A percentile compares a stretch with the other conserved stretches of the same genome.
These are phyloP conservation scores for Lignosus rhinocerotis DNA, from an alignment of 1,284 basidiomycete genomes.

Conservation along the genomic window DNA sequence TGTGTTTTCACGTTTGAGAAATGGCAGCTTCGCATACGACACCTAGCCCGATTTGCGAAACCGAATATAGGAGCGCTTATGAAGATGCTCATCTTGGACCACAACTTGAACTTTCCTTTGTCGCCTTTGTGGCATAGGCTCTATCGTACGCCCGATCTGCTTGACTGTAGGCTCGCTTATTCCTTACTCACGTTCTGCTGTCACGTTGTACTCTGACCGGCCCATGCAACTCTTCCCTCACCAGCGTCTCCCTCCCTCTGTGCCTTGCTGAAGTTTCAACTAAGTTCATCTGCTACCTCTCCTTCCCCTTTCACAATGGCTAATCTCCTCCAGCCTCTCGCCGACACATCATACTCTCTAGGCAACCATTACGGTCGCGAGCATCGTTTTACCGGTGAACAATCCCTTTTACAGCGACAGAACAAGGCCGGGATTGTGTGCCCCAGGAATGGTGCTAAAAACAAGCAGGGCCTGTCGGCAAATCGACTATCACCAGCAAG, in stretches of 20 bases:
- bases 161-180: background rate
- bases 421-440: no score
- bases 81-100: background rate
- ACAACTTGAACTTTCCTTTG: background rate
- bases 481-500: no score
- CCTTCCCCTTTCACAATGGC: background rate
- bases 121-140: background rate
- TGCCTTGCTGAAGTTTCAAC: no score
- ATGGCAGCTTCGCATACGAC: no score
- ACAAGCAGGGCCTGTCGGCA: no score
- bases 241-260: background rate
- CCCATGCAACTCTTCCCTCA: background rate
- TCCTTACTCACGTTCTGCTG: background rate
- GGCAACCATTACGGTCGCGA: background rate
- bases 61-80: background rate
- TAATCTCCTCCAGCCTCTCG: background rate
- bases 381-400: no score
- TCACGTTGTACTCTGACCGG: background rate
- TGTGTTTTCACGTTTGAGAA: no score
- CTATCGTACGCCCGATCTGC: background rate
- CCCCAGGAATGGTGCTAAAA: no score
- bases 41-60: background rate
- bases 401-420: background rate
- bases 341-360: background rate
- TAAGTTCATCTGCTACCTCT: background rate